Base-by-base conservation (phyloP, 306 rosid species). In the Albizia julibrissin region DNA sequence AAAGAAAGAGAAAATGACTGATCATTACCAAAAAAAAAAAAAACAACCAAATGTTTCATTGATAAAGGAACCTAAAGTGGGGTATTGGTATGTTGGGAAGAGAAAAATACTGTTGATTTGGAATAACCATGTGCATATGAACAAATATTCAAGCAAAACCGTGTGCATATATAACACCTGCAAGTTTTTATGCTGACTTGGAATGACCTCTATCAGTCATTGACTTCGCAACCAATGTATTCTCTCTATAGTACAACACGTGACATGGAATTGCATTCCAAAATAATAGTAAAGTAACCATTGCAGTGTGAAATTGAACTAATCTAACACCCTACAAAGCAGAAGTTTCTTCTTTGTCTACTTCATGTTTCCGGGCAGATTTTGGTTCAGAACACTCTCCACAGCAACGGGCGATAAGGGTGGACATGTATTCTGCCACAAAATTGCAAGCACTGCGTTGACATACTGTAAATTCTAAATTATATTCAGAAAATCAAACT, bases 401-500 rank as follows among this genome's bases (percentile, higher is more conserved):
- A 44, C 22, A 44, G 22, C 33, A 78, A 74, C 43, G 72, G 79
- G 70, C 68, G 66, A 9, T 54, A 44, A 79, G 78, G 75, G 71
- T 66, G 82, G 71, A 87, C 72, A 70, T 65, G 79, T 71, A 66
- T 82, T 84, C 80, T 69, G 85, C 81, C 81, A 87, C 86, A 82
- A 87, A 87, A 79, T 79, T 87, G 84, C 83, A 82, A 75, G 50
- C 78, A 74, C 33, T 69, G 42, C 56, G 80, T 43, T 73, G 49
- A 75, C 82, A 79, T 65, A 81, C 80, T 81, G 71, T 77, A 84
- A 75, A 77, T 75, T 75, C n/a, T 70, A 75, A 24, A 72, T n/a
- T 81, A 75, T 8, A 64, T 43, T 70, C 26, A 75, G 83, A 75
- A 75, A 78, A 64, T 21, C 24, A 78, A 81, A 68, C 72, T 34